Conservation (phyloP, 805 yeast species). For the Teunomyces stri region DNA sequence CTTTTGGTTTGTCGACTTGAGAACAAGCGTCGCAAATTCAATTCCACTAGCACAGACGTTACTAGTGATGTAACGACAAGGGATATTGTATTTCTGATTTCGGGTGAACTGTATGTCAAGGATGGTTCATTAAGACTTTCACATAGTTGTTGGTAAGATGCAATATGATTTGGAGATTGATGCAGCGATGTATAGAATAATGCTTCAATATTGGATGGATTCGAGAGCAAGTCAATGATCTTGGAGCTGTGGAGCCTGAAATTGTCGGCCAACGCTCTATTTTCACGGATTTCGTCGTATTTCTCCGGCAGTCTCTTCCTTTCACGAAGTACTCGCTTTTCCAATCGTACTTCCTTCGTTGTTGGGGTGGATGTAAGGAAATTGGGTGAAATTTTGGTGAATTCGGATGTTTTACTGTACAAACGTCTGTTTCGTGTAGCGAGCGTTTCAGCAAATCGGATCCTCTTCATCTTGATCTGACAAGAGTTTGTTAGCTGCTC, state of each 20-base stretch:
- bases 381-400: background rate
- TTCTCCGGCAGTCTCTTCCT: background rate
- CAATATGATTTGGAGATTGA: background rate
- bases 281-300: slow-evolving; percentile 1
- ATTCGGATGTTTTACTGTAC: background rate
- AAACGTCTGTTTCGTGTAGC: background rate
- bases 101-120: slow-evolving; percentile 13
- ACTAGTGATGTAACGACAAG: slow-evolving; percentile 21
- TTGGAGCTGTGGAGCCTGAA: slow-evolving; percentile 13
- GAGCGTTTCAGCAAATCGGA: background rate
- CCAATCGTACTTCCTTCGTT: background rate
- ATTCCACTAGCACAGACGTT: slow-evolving; percentile 27
- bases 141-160: background rate
- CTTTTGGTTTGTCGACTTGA: slow-evolving; percentile 3
- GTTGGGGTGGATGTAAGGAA: background rate
- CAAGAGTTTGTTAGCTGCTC: too few relatives aligned
- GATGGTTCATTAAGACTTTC: background rate
- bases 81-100: slow-evolving; percentile 22
- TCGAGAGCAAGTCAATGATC: slow-evolving; percentile 10
- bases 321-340: background rate
- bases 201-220: slow-evolving; percentile 9
- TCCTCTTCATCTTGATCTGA: background rate
- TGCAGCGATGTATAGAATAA: slow-evolving; percentile 7
- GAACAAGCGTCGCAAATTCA: slow-evolving; percentile 23
- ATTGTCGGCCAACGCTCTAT: slow-evolving; percentile 10